Evolutionary conservation across 2,329 filamentous ascomycete species (phyloP).

Genomic region (Sarocladium brachiariae): DNA sequence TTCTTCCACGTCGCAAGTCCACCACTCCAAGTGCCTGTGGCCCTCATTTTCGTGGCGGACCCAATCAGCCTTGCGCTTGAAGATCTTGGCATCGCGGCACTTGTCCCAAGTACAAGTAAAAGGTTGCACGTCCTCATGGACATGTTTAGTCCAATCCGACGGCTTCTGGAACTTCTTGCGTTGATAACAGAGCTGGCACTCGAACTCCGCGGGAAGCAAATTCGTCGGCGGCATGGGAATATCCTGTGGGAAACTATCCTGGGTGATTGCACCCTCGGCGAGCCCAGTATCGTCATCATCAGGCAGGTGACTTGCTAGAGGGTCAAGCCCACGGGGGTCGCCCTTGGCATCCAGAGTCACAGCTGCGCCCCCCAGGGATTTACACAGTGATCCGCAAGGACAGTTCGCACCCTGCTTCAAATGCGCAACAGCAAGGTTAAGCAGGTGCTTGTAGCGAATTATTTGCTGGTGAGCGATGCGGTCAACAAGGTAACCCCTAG

Average conservation of each 20-base stretch:
- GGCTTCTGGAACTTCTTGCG: constrained; percentile 83
- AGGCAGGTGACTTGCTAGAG: constrained; percentile 46
- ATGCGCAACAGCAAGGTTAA: constrained; percentile 66
- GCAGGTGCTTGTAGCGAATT: constrained; percentile 68
- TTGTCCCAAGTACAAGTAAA: constrained; percentile 87
- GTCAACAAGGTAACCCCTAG: constrained; percentile 59
- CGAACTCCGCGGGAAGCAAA: constrained; percentile 76
- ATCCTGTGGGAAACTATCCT: constrained; percentile 70
- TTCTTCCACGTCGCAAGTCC: constrained; percentile 75
- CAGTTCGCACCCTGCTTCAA: constrained; percentile 56
- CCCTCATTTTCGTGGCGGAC: constrained; percentile 89
- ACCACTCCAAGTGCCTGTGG: constrained; percentile 85
- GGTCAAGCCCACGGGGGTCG: constrained; percentile 53
- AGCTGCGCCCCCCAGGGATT: constrained; percentile 59
- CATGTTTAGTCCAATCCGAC: constrained; percentile 95
- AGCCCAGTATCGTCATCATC: constrained; percentile 59
- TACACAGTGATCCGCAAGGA: constrained; percentile 54
- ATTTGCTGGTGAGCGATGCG: constrained; percentile 78
- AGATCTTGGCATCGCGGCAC: constrained; percentile 80
- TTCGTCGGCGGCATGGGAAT: constrained; percentile 76
- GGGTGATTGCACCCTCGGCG: constrained; percentile 60
- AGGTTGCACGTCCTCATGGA: constrained; percentile 87
- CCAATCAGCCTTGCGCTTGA: constrained; percentile 95
- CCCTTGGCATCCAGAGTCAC: constrained; percentile 53
- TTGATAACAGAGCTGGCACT: constrained; percentile 82